phyloP scores from a whole-genome alignment of 2,329 filamentous ascomycete genomes.

The Diaporthe nobilis region DNA sequence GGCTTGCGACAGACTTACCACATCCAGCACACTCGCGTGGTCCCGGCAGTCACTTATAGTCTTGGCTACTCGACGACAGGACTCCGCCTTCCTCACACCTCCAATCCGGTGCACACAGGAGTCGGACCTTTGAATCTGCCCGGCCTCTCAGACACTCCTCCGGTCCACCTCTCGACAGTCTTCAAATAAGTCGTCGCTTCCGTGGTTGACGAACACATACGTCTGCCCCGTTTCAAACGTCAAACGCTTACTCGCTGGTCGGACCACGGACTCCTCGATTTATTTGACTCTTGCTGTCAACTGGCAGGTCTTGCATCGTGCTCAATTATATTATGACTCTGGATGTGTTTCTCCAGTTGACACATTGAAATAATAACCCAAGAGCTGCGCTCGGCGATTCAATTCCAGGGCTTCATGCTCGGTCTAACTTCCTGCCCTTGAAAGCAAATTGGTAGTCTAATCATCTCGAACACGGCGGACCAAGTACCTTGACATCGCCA shows the following conservation, averaged over 20 bases:
- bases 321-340: not conserved
- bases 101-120: slow-evolving; percentile 4
- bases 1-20: slow-evolving; percentile 24
- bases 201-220: not conserved
- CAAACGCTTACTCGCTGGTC: not conserved
- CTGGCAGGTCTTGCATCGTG: not conserved
- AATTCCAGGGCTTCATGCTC: not conserved
- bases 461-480: not conserved
- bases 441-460: not conserved
- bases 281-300: not conserved
- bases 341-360: not conserved
- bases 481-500: not conserved
- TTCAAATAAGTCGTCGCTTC: not conserved
- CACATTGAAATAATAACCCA: not conserved
- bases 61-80: slow-evolving; percentile 11
- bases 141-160: slow-evolving; percentile 2
- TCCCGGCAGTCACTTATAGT: not conserved
- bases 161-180: slow-evolving; percentile 15
- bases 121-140: slow-evolving; percentile 28
- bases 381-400: not conserved
- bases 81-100: not conserved
- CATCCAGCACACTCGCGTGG: not conserved
- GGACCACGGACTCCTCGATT: not conserved
- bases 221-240: not conserved
- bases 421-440: not conserved